Base-by-base conservation (phyloP, 495 filamentous ascomycete genomes). In the Friedmanniomyces simplex region DNA sequence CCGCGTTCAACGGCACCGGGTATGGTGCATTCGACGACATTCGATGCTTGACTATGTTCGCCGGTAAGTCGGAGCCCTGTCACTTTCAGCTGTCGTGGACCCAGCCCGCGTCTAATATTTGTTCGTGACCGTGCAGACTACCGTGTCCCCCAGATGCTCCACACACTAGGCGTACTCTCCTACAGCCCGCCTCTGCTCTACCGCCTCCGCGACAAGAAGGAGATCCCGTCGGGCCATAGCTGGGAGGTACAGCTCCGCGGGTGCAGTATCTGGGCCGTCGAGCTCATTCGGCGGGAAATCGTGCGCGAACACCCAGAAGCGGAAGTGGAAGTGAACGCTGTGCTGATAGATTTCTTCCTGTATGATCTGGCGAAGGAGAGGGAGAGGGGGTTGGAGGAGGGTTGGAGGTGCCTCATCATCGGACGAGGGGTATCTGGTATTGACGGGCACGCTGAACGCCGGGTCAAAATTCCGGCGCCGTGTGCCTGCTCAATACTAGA, bases 31-130 rank as follows among this genome's bases (percentile, higher is more conserved):
- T 99, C 65, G 65, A 83, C 26, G 94, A 99, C 64, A 95, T 99
- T 52, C 82, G 89, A 66, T 86, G 87, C 62, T 86, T 99, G 66
- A 99, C 94, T 58, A 96, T 96, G 87, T 99, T 97, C 72, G 90
- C 93, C 57, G 80, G 79, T 81, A 71, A 46, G 71, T 25, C 2
- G 14, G 4, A 22, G 1, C 45, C 2, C 4, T 36, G 13, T 36
- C 28, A 32, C 6, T 28, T 6, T 18, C 8, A 18, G 30, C 36
- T 6, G 8, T 30, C 20, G 7, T 16, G 12, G 20, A 43, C 14
- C 13, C 14, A 20, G 20, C 21, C 32, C 2, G 18, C n/a, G n/a
- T n/a, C 41, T 49, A 16, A 28, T 24, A 22, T 49, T 14, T 43
- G 51, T 26, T n/a, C 21, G n/a, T n/a, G n/a, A n/a, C n/a, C n/a